Base-by-base conservation (phyloP, 129 eudicot species). In the Saposhnikovia divaricata region DNA sequence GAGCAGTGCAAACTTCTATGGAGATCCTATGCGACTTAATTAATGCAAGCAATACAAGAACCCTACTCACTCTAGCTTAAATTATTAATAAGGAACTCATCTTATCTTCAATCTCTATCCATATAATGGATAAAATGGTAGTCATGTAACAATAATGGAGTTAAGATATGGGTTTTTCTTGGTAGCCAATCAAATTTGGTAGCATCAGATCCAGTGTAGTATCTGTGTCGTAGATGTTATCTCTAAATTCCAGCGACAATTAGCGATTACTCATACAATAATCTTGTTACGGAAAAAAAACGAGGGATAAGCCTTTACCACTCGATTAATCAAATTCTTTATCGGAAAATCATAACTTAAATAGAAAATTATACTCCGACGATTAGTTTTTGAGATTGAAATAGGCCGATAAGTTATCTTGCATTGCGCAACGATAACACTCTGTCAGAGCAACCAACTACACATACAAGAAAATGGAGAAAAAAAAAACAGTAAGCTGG, bases 171-270 rank as follows among this genome's bases (percentile, higher is more conserved):
- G 77, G 80, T 13, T 44, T 48, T 59, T 59, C 21, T 51, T 51
- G 66, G 85, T 71, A 55, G 63, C 79, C 77, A 76, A 82, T 85
- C 50, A 81, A 80, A 59, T 75, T 79, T 66, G 16, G 16, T 13
- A 72, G 90, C 86, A 77, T 74, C 84, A 82, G 81, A 84, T 87
- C 85, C 87, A 57, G 81, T 66, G 81, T 40, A 72, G 25, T 19
- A 53, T 53, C 6, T 19, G 63, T 53, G 23, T 53, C 63, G 2
- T 21, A 53, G 63, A 53, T 21, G 63, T 53, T 21, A 4, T 51
- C 61, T 51, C 9, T 51, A 18, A 51, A 53, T 53, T 51, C 9
- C 61, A 1, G 63, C 18, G 63, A 34, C 1, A 34, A 18, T 18
- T 51, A 51, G 57, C 18, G 57, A 51, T 47, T 11, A 47, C 43